Percentiles rank a stretch among this genome's conserved stretches.
phyloP scores from a whole-genome alignment of 495 filamentous ascomycete genomes.

The Talaromyces borbonicus region DNA sequence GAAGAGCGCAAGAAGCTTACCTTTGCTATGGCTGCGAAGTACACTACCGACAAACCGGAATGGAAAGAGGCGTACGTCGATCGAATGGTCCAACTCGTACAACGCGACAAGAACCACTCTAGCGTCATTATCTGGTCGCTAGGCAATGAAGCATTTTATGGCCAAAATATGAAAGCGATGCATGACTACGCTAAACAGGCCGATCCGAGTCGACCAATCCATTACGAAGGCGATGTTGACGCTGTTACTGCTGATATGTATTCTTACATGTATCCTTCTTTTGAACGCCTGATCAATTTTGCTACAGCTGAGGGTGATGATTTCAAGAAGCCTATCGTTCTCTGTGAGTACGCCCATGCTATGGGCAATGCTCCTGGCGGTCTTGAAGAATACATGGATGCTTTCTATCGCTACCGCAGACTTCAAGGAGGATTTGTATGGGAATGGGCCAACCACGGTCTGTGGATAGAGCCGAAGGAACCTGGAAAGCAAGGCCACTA shows the following conservation, averaged over 20 bases:
- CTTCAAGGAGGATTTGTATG: slow-evolving; percentile 64
- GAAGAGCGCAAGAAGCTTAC: slow-evolving; percentile 46
- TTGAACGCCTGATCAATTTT: slow-evolving; percentile 36
- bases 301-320: slow-evolving; percentile 30
- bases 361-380: slow-evolving; percentile 67
- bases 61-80: slow-evolving; percentile 60
- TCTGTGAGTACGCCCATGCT: slow-evolving; percentile 61
- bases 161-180: slow-evolving; percentile 54
- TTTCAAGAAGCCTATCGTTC: slow-evolving; percentile 46
- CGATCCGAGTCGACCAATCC: slow-evolving; percentile 49
- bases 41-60: slow-evolving; percentile 49
- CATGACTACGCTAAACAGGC: slow-evolving; percentile 45
- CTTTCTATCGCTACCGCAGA: slow-evolving; percentile 44
- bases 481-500: slow-evolving; percentile 31
- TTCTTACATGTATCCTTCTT: slow-evolving; percentile 53
- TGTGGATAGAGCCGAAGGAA: slow-evolving; percentile 35
- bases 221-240: slow-evolving; percentile 55
- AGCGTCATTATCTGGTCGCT: slow-evolving; percentile 62
- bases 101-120: slow-evolving; percentile 56
- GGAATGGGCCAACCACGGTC: slow-evolving; percentile 67
- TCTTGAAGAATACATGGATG: slow-evolving; percentile 53
- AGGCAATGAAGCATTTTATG: slow-evolving; percentile 62
- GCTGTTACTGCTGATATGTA: slow-evolving; percentile 54
- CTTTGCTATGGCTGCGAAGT: slow-evolving; percentile 41
- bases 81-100: slow-evolving; percentile 50